phyloP scores from a whole-genome alignment of 768 basidiomycete genomes.

The Phylloporus rhodoxanthus region DNA sequence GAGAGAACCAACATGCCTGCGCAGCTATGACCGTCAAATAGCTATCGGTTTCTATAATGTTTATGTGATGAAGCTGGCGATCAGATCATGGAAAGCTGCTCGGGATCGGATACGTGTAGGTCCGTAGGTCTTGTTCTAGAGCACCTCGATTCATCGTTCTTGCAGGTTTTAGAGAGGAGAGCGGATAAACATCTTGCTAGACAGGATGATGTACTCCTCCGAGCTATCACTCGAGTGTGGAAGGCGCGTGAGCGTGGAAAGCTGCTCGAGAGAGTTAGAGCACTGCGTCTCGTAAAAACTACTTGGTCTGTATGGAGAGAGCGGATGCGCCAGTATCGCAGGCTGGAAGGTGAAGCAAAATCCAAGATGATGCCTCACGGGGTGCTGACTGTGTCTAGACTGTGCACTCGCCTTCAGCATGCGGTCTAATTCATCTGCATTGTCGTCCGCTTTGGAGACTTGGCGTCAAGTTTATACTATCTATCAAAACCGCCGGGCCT shows the following conservation, averaged over 20 bases:
- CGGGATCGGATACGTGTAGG: constrained; percentile 47
- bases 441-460: constrained; percentile 33
- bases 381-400: constrained; percentile 31
- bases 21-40: constrained; percentile 39
- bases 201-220: constrained; percentile 53
- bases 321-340: constrained; percentile 35
- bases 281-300: constrained; percentile 39
- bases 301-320: constrained; percentile 48
- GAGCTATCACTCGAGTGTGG: constrained; percentile 59
- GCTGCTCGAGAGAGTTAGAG: constrained; percentile 49
- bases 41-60: constrained; percentile 42
- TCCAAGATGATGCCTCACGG: not conserved
- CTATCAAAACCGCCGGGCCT: constrained; percentile 42
- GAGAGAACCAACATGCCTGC: constrained; percentile 2
- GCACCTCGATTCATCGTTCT: constrained; percentile 9
- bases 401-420: constrained; percentile 45
- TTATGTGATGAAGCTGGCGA: constrained; percentile 38
- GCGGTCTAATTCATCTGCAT: constrained; percentile 38
- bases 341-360: constrained; percentile 41
- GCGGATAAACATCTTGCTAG: constrained; percentile 52
- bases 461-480: constrained; percentile 43
- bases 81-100: constrained; percentile 54
- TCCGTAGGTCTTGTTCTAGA: constrained; percentile 3
- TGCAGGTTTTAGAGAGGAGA: constrained; percentile 51
- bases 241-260: constrained; percentile 60